phyloP scores from a whole-genome alignment of 2,329 filamentous ascomycete genomes.

The Salinomyces thailandicus region DNA sequence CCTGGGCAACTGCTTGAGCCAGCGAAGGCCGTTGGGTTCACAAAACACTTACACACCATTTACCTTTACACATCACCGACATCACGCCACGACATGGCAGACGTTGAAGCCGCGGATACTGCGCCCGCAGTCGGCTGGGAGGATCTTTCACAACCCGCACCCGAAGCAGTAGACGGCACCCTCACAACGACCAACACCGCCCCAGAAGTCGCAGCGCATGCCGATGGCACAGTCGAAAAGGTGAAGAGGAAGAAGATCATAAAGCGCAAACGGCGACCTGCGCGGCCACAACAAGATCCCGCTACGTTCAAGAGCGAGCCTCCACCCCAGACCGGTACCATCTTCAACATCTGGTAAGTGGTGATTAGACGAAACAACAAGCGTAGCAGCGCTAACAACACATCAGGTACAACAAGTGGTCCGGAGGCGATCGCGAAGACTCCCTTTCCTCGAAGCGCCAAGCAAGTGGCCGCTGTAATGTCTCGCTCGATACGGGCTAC shows the following conservation, averaged over 20 bases:
- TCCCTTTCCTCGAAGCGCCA: constrained; percentile 74
- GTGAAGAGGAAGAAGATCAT: constrained; percentile 84
- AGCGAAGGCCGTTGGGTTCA: no score
- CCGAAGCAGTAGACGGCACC: constrained; percentile 9
- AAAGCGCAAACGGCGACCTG: constrained; percentile 79
- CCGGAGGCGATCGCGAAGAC: constrained; percentile 86
- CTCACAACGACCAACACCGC: constrained; percentile 13
- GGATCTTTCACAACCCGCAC: constrained; percentile 14
- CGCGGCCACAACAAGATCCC: constrained; percentile 81
- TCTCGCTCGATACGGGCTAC: constrained; percentile 54
- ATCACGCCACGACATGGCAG: constrained; percentile 9
- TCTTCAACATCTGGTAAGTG: constrained; percentile 85
- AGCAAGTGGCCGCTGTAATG: constrained; percentile 76
- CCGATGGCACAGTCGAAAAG: constrained; percentile 31
- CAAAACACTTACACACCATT: no score
- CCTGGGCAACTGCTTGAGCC: not conserved
- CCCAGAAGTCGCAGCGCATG: constrained; percentile 14
- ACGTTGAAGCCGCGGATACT: constrained; percentile 9
- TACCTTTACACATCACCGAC: not conserved
- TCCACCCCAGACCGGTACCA: constrained; percentile 83
- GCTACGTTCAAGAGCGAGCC: constrained; percentile 72
- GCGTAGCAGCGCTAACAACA: not conserved
- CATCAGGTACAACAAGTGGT: constrained; percentile 93
- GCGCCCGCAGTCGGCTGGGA: constrained; percentile 10
- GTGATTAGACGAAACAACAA: not conserved